phyloP scores from a whole-genome alignment of 306 rosid species.

The Myrica gale region DNA sequence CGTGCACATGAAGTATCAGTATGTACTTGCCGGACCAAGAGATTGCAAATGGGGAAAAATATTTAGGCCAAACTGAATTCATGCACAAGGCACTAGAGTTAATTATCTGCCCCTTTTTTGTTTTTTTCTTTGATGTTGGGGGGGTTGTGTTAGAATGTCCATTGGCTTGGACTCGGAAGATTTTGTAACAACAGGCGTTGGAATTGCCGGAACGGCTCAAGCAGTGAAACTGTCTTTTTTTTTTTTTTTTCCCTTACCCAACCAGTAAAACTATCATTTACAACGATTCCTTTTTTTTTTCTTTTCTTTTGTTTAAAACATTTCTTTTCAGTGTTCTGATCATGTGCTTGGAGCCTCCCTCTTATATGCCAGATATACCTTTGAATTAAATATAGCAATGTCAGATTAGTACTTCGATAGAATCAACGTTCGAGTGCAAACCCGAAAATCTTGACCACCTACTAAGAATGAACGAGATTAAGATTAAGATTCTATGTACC shows the following conservation, averaged over 20 bases:
- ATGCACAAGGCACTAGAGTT: background rate
- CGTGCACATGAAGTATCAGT: background rate
- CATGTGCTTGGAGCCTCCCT: too few species aligned
- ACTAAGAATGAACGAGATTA: too few species aligned
- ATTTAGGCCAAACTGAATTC: background rate
- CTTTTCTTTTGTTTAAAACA: background rate
- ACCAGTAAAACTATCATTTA: too few species aligned
- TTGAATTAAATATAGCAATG: background rate
- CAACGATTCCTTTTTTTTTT: too few species aligned
- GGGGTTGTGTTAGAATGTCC: too few species aligned
- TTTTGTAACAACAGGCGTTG: background rate
- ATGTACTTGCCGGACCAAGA: background rate
- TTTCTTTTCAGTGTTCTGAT: too few species aligned
- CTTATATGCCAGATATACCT: too few species aligned
- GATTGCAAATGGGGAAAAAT: background rate
- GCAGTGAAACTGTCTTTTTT: too few species aligned
- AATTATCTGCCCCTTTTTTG: background rate
- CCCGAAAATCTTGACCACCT: too few species aligned
- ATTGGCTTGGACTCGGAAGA: background rate
- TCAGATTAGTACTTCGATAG: background rate
- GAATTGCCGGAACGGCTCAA: background rate
- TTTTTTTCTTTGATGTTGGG: background rate
- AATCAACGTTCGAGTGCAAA: background rate
- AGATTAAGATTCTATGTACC: too few species aligned
- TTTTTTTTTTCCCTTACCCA: too few species aligned